Base-by-base conservation (phyloP, 1,139 yeast species). In the Blastobotrys capitulatus region DNA sequence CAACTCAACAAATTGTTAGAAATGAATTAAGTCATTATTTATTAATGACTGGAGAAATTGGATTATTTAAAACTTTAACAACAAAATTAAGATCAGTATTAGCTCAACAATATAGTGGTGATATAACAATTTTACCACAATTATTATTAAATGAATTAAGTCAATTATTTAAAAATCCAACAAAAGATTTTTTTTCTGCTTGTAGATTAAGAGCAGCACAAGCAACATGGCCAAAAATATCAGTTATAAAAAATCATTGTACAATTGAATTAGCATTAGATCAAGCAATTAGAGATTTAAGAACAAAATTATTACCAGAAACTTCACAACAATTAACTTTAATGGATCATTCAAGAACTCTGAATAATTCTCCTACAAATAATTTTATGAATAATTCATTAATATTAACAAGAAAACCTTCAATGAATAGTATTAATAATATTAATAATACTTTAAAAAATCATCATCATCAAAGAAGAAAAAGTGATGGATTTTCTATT, bases 211-310 rank as follows among this genome's bases (percentile, higher is more conserved):
- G 95, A 55, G 98, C 97, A 1, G 95, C 95, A 0, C 73, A 86
- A 54, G 92, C 97, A 0, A 83, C 96, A 0, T 92, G 97, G 97
- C 95, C 96, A 0, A 86, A 87, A 60, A 69, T 90, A 2, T 79
- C 95, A 1, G 76, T 89, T 37, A 87, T 90, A 45, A 77, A 83
- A 56, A 90, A 90, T 63, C 96, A 88, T 61, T 88, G 96, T 65
- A 83, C 92, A 0, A 81, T 89, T 38, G 98, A 92, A 61, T 83
- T 90, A 66, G 86, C 90, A 0, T 69, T 92, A 42, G 97, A 90
- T 66, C 78, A 77, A 54, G 86, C 95, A 3, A 88, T 90, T 6
- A 75, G 82, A 20, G 63, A 69, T 9, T 67, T 89, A 50, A 75
- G 92, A 54, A 83, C 94, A 4, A 72, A 88, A 51, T 16, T 43